phyloP scores from a whole-genome alignment of 306 rosid species.

The Cucumis melo region DNA sequence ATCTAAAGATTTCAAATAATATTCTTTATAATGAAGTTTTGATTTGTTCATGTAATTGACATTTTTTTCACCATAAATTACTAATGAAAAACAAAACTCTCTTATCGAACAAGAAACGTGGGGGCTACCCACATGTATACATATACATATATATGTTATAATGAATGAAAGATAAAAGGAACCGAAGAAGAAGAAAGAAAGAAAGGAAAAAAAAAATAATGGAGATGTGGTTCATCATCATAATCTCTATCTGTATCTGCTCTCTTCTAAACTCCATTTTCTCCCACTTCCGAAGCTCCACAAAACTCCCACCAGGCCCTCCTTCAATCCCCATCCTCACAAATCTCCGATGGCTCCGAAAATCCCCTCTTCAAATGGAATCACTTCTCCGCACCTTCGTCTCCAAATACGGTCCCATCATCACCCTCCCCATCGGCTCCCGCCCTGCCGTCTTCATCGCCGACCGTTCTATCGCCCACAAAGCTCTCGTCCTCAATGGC shows the following conservation, averaged over 20 bases:
- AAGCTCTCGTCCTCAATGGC: neutral
- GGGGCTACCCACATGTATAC: no score
- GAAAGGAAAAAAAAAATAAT: neutral
- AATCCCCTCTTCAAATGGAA: neutral
- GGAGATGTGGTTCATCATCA: neutral
- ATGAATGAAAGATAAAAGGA: no score
- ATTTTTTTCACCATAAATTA: no score
- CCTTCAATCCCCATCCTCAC: neutral
- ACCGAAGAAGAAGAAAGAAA: no score
- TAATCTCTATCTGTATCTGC: neutral
- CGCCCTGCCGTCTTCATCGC: slow-evolving; percentile 6
- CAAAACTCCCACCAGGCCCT: neutral
- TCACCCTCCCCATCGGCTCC: neutral
- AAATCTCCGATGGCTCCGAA: neutral
- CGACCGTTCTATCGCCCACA: slow-evolving; percentile 1
- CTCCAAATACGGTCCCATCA: slow-evolving; percentile 2
- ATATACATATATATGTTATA: no score
- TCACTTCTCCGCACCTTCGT: neutral
- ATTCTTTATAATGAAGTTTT: no score
- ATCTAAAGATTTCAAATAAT: no score
- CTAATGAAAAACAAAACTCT: no score
- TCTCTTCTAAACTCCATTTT: neutral
- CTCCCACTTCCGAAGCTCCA: neutral
- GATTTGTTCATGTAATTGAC: no score
- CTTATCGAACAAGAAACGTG: no score